A percentile compares a stretch with the other conserved stretches of the same genome.
Conservation (phyloP, 2,329 filamentous ascomycete genomes). For the Microcyclosporella mali region DNA sequence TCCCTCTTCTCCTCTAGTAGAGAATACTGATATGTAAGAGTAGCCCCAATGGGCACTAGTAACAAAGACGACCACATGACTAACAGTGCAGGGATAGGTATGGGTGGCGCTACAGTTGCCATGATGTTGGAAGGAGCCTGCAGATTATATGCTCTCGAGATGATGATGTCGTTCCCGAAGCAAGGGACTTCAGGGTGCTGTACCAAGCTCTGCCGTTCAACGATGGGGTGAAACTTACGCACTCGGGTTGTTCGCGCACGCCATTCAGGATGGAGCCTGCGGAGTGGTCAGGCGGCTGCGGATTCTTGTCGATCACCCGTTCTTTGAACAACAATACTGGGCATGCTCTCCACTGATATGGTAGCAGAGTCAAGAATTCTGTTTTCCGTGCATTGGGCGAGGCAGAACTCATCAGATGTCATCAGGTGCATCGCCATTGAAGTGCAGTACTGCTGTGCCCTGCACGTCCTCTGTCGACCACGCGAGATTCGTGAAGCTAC, state of each 20-base stretch:
- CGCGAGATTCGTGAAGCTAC: no score
- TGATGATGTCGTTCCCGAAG: background rate
- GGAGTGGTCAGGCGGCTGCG: background rate
- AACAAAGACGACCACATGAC: conserved; percentile 9
- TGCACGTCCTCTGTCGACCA: no score
- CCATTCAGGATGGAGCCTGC: background rate
- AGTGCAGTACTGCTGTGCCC: no score
- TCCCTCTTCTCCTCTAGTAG: conserved; percentile 3
- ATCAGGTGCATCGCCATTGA: no score
- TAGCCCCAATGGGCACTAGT: conserved; percentile 8
- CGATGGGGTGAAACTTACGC: background rate
- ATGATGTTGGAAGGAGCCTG: background rate
- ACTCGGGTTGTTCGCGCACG: background rate
- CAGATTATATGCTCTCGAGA: background rate
- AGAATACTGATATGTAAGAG: conserved; percentile 5
- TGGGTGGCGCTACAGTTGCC: background rate
- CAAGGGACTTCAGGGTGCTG: background rate
- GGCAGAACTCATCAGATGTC: no score
- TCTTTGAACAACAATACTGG: no score
- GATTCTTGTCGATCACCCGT: no score
- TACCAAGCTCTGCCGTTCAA: background rate
- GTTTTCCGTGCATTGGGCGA: no score
- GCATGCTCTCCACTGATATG: no score
- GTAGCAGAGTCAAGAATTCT: no score
- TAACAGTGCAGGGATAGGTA: background rate